Conservation (phyloP, 306 rosid genomes). For the Arachis hypogaea region DNA sequence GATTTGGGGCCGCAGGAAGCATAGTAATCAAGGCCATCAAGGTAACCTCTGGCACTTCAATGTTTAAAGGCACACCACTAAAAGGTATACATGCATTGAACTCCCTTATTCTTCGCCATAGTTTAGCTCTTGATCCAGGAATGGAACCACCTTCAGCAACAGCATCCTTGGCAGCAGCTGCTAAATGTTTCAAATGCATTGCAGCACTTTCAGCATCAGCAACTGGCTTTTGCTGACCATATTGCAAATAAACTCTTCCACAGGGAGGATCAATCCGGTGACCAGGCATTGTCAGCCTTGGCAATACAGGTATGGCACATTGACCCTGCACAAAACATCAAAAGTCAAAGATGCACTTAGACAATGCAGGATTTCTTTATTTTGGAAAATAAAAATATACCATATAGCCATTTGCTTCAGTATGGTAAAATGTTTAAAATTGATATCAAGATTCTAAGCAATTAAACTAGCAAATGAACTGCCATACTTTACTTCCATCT, state of each 20-base stretch:
- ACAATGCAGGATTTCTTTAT: conserved; percentile 6
- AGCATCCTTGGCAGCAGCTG: conserved; percentile 97
- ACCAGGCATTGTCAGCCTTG: conserved; percentile 99
- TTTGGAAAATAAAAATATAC: conserved; percentile 21
- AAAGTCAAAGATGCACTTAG: conserved; percentile 48
- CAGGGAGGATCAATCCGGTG: conserved; percentile 98
- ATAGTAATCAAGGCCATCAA: conserved; percentile 98
- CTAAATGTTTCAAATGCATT: conserved; percentile 91
- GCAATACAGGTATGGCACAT: conserved; percentile 87
- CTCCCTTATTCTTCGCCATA: conserved; percentile 99
- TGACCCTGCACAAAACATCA: conserved; percentile 69
- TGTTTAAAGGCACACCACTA: conserved; percentile 74
- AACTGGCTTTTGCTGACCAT: conserved; percentile 62
- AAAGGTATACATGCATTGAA: conserved; percentile 95
- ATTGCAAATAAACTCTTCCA: conserved; percentile 84
- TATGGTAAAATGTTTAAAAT: conserved; percentile 18
- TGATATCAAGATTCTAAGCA: conserved; percentile 12
- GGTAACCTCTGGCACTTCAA: conserved; percentile 98
- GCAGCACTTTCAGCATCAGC: conserved; percentile 80
- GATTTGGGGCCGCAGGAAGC: conserved; percentile 98
- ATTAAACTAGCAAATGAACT: conserved; percentile 7
- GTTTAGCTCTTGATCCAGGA: conserved; percentile 98
- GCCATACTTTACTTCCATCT: conserved; percentile 11
- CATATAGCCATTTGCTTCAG: conserved; percentile 21
- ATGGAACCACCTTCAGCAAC: conserved; percentile 98